phyloP scores from a whole-genome alignment of 352 stramenopile species.

The Phytopythium cucurbitacearum region DNA sequence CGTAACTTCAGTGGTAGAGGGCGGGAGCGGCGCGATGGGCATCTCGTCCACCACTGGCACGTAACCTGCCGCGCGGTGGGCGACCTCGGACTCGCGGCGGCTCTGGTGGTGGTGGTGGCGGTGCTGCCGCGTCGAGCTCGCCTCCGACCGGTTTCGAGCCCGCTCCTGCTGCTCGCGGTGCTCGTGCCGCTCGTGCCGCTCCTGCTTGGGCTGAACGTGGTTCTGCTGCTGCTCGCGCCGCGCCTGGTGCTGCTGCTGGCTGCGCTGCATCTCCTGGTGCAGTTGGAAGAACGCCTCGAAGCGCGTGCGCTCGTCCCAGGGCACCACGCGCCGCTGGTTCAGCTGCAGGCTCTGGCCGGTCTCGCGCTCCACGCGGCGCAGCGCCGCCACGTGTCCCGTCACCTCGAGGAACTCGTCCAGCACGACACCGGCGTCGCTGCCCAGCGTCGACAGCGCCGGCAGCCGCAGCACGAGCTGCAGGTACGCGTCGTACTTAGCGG shows the following conservation, averaged over 20 bases:
- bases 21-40: constrained; percentile 4
- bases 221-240: constrained; percentile 11
- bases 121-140: background rate
- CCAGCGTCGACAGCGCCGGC: constrained; percentile 47
- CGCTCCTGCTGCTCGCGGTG: constrained; percentile 4
- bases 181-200: background rate
- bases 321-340: constrained; percentile 36
- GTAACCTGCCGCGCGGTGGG: background rate
- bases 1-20: background rate
- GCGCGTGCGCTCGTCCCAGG: constrained; percentile 40
- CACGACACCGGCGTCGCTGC: constrained; percentile 48
- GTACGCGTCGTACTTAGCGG: constrained; percentile 38
- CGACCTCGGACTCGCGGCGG: background rate
- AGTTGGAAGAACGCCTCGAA: constrained; percentile 47
- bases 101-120: constrained; percentile 5
- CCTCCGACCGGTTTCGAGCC: background rate
- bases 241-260: constrained; percentile 10
- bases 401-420: constrained; percentile 72
- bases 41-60: background rate
- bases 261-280: constrained; percentile 7
- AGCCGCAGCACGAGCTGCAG: constrained; percentile 45
- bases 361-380: constrained; percentile 43
- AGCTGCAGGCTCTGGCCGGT: constrained; percentile 47
- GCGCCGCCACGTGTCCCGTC: constrained; percentile 36
- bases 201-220: background rate